Evolutionary conservation across 805 yeast species (phyloP), one percentile per base, ranked within the genome.

Genomic region (Suhomyces pyralidae): DNA sequence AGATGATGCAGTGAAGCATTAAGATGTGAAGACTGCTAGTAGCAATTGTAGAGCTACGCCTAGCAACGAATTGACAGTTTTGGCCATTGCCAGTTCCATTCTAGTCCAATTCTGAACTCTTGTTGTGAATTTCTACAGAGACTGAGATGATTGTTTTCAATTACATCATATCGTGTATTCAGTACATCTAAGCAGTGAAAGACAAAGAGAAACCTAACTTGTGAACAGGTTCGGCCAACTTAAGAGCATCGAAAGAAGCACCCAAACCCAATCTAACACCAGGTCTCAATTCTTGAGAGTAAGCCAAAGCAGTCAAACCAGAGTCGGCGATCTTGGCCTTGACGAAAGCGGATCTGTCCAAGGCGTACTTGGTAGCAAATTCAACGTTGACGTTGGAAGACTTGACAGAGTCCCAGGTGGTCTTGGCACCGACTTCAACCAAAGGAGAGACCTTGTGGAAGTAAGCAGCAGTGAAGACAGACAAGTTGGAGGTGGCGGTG

Each of bases 341-440:
- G 74, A 94, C 88, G 70, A 89, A 92, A 60, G 97, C 85, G 59
- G 93, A 71, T 54, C 81, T 72, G 81, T 94, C 99, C 70, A 96
- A 85, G 63, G 80, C 78, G 84, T 93, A 93, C 84, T 90, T 93
- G 74, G 97, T 84, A 65, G 97, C 98, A 61, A 92, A 88, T 82
- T 94, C 99, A 67, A 94, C 85, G 68, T 87, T 90, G 65, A 92
- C 97, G 68, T 84, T 86, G 73, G 86, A 81, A 64, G 82, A 78
- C 71, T 88, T 81, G 62, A 91, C 83, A 58, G 96, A 85, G 80
- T 91, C 97, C 85, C 93, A 90, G 61, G 94, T 85, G 67, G 97
- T 97, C 82, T 89, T 92, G 68, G 97, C 96, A 80, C 97, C 99
- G 66, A 91, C 96, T 83, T 94, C 97, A 64, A 93, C 90, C 64